These are phyloP conservation scores for Gremmenia infestans DNA, from an alignment of 2,329 filamentous ascomycete species.

Conservation along the genomic window DNA sequence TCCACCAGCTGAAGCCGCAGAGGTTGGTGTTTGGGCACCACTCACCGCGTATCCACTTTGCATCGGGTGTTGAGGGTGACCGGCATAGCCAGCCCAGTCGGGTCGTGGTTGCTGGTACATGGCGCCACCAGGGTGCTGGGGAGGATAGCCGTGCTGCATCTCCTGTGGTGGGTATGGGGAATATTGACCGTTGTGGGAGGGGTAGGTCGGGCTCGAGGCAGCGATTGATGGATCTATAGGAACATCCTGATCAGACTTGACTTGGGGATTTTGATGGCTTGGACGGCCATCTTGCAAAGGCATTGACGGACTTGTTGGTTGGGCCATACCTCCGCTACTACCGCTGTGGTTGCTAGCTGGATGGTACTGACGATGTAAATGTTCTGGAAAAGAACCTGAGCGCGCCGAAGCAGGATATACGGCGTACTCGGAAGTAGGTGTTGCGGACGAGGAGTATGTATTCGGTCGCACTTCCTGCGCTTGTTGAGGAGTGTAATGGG, in stretches of 20 bases:
- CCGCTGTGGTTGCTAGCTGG: conserved; percentile 67
- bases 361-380: conserved; percentile 81
- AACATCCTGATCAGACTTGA: conserved; percentile 93
- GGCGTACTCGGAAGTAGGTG: conserved; percentile 85
- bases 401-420: conserved; percentile 70
- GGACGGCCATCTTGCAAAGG: conserved; percentile 74
- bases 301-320: conserved; percentile 98
- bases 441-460: conserved; percentile 58
- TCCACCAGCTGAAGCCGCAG: conserved; percentile 47
- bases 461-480: conserved; percentile 59
- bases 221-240: conserved; percentile 99
- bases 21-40: conserved; percentile 43
- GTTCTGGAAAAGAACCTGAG: conserved; percentile 80
- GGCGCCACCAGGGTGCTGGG: conserved; percentile 49
- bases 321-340: conserved; percentile 87
- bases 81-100: conserved; percentile 67
- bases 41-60: conserved; percentile 28
- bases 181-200: conserved; percentile 67
- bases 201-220: conserved; percentile 86
- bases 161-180: conserved; percentile 86
- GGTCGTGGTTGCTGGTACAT: conserved; percentile 68
- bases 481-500: conserved; percentile 78
- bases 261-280: conserved; percentile 70
- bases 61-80: conserved; percentile 35
- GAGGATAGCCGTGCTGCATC: conserved; percentile 71